Evolutionary conservation across 768 basidiomycete genomes (phyloP), one percentile per base, ranked within the genome.

Genomic region (Boletellus emodensis): DNA sequence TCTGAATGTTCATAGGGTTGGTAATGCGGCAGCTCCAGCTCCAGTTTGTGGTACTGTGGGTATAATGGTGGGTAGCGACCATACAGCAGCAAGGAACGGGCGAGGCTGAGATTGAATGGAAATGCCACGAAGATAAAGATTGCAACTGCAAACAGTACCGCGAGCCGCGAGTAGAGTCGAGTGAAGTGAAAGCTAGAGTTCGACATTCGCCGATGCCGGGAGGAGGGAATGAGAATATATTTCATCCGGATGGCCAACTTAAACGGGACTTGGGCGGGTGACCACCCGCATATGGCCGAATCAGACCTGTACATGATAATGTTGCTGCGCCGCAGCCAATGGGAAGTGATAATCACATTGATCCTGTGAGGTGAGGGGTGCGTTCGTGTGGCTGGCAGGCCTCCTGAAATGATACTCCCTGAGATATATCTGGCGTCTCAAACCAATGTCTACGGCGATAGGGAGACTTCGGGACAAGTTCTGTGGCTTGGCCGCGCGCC

Each of bases 11-110:
- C 68, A 5, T 73, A 62, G 0, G 45, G 20, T 37, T 65, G 52
- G 44, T 77, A 74, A 41, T 78, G 76, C 1, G 75, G 71, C 0
- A 79, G 57, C 3, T 47, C 43, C 6, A 69, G 60, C 54, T 80
- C 73, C 30, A 62, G 67, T 34, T 67, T 53, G 38, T 59, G 67
- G 46, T 70, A 73, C 22, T 64, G 54, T 7, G 67, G 58, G 55
- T 74, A 79, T 39, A 75, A 58, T 14, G 77, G 76, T 6, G 77
- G 75, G 36, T 64, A 60, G 20, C 54, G 58, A 34, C 52, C 50
- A 44, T 58, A 30, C 14, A 51, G n/a, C 15, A 61, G 41, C 20
- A 57, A 40, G 18, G 49, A 51, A 24, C 43, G 22, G 36, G 59
- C 22, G 24, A 61, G 57, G 43, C 61, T 57, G 28, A 52, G 57